Evolutionary conservation across 1,139 yeast genomes (phyloP), one percentile per base, ranked within the genome.

Genomic region (Saccharomyces hybrid): DNA sequence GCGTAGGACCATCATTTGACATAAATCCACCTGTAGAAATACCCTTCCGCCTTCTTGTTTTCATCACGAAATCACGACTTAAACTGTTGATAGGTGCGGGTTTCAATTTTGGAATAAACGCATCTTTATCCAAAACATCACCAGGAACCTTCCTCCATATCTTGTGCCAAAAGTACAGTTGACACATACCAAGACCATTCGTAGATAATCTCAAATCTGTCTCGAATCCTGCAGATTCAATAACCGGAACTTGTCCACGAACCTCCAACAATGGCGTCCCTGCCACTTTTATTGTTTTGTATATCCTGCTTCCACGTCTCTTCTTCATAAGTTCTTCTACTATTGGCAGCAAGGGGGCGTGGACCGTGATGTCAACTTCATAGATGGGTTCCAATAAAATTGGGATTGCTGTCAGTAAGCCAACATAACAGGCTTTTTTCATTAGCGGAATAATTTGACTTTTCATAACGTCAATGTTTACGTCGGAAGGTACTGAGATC

Each of bases 11-110:
- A 19, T 86, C 93, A n/a, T 64, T 65, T n/a, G 78, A 75, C 56
- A 84, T 69, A 50, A 63, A 64, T 5, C 88, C 95, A 7, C 84
- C 91, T 9, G 60, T 60, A 1, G 79, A 75, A 44, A 85, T 68
- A 0, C 97, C 98, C 68, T 90, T 91, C 61, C 97, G 78, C 61
- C 83, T 81, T 67, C 99, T 78, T 0, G 97, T 90, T 70, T 95
- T 95, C 71, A 88, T 73, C 48, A 90, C 85, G 65, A 91, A 89
- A 70, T 95, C 99, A 57, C 99, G 76, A 0, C 97, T 93, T 59
- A 91, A 73, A 1, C 87, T 83, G 26, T 76, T 75, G 0, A 75
- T 71, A 3, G 86, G 84, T 0, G 93, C 97, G 0, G 97, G 88
- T 61, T 82, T 82, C 65, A 93, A 75, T 46, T 83, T 78, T 8